Evolutionary conservation across 1,284 basidiomycete genomes (phyloP).

Genomic region (Ganoderma resinaceum): DNA sequence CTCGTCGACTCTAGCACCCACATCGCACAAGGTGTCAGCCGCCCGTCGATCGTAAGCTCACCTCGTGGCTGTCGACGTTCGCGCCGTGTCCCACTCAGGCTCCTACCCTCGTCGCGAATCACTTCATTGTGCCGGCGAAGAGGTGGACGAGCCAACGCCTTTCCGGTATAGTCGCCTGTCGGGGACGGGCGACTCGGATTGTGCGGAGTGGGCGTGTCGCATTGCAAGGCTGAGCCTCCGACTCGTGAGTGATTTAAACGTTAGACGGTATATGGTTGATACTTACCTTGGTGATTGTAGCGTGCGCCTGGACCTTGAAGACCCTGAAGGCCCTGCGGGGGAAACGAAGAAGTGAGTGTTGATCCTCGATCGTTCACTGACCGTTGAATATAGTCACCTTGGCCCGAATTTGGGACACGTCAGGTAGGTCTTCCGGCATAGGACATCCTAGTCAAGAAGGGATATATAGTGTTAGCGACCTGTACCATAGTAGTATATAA

Average conservation of each 20-base stretch:
- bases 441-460: too few relatives aligned
- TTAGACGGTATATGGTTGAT: neutral
- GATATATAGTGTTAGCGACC: too few relatives aligned
- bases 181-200: conserved; percentile 18
- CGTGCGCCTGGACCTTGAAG: neutral
- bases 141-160: conserved; percentile 15
- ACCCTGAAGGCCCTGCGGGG: too few relatives aligned
- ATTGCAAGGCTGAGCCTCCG: conserved; percentile 19
- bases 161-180: conserved; percentile 16
- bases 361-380: too few relatives aligned
- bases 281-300: neutral
- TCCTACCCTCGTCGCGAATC: neutral
- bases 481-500: too few relatives aligned
- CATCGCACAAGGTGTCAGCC: neutral
- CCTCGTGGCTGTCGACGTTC: neutral
- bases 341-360: too few relatives aligned
- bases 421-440: too few relatives aligned
- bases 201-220: conserved; percentile 18
- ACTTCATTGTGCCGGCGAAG: neutral
- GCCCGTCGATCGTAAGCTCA: neutral
- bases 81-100: neutral
- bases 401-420: too few relatives aligned
- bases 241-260: neutral
- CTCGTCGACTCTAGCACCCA: neutral
- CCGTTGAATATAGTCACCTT: too few relatives aligned